Evolutionary conservation across 805 yeast genomes (phyloP), one percentile per base, ranked within the genome.

Genomic region (Schizosaccharomyces osmophilus): DNA sequence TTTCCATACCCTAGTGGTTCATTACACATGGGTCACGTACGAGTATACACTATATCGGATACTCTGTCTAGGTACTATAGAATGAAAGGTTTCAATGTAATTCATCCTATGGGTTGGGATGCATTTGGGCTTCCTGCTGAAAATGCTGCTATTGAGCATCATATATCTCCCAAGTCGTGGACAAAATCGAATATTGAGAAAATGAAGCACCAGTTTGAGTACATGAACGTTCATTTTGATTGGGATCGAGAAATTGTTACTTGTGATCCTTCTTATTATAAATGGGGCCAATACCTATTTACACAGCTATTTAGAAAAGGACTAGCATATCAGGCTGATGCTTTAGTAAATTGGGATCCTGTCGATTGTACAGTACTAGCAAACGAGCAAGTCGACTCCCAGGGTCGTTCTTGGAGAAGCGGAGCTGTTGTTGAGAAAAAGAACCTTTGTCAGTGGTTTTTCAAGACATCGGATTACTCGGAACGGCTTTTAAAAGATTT

Each of bases 21-120:
- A 63, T 76, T 93, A 4, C 98, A 93, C 69, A 82, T 93, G 78
- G 98, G 98, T 0, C 98, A 93, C 71, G 76, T 89, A 55, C 75
- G 98, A 61, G 98, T 93, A 0, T 93, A 86, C 71, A 85, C 96
- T 0, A 87, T 93, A 39, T 82, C 89, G 66, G 98, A 93, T 70
- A 84, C 82, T 1, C 69, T 93, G 48, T 78, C 95, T 1, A 75
- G 97, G 65, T 90, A 79, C 70, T 79, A 86, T 65, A 75, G 93
- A 64, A 77, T 86, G 72, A 79, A 78, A 60, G 96, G 96, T 1
- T 78, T 77, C 66, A 73, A 82, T 48, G 95, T 90, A 15, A 75
- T 90, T 1, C 95, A 93, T 69, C 97, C 97, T 0, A 89, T 93
- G 95, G 98, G 98, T 0, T 93, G 97, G 97, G 98, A 93, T 74